These are phyloP conservation scores for Diospyros kaki DNA, from an alignment of 148 eudicot species.

Conservation along the genomic window DNA sequence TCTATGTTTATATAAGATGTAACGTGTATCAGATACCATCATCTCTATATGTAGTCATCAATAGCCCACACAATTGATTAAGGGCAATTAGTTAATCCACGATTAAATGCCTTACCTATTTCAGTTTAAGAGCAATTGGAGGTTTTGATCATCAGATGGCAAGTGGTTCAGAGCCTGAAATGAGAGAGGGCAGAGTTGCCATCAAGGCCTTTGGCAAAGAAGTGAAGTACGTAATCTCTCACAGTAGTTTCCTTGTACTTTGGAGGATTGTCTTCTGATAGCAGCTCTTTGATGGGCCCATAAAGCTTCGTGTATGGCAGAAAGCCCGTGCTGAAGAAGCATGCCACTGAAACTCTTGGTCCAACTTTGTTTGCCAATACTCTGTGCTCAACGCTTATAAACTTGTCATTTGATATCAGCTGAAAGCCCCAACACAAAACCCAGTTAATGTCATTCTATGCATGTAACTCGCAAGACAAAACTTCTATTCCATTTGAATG, in stretches of 20 bases:
- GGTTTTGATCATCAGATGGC: too few species aligned
- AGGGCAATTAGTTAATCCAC: too few species aligned
- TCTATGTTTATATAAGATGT: too few species aligned
- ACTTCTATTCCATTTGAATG: too few species aligned
- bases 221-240: conserved; percentile 1
- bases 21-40: too few species aligned
- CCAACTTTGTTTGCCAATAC: conserved; percentile 34
- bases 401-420: conserved; percentile 54
- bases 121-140: too few species aligned
- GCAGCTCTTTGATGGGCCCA: conserved; percentile 35
- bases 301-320: conserved; percentile 6
- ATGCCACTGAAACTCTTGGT: conserved; percentile 46
- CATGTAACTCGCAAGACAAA: too few species aligned
- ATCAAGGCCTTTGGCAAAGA: conserved; percentile 9
- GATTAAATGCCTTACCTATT: too few species aligned
- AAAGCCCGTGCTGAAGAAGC: conserved; percentile 31
- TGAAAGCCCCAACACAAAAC: not conserved
- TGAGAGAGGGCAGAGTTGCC: conserved; percentile 14
- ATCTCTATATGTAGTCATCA: too few species aligned
- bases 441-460: too few species aligned
- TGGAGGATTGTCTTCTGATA: conserved; percentile 19
- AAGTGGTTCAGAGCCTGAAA: conserved; percentile 19
- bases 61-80: too few species aligned
- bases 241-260: conserved; percentile 20
- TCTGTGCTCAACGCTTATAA: conserved; percentile 50